These are phyloP conservation scores for Mucor saturninus DNA, from an alignment of 371 early-diverging fungal genomes.

Conservation along the genomic window DNA sequence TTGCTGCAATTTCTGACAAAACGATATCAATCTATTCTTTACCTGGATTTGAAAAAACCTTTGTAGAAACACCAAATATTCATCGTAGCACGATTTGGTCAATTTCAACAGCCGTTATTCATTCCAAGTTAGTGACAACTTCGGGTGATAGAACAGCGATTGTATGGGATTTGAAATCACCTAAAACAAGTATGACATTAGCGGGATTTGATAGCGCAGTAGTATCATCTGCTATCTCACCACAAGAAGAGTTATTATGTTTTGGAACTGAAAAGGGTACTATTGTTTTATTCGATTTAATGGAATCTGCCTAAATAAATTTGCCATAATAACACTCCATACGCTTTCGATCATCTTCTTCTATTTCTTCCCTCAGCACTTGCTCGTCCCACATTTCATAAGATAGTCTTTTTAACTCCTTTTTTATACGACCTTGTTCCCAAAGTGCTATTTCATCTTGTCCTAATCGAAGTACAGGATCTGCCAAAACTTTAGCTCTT, in stretches of 20 bases:
- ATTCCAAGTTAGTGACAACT: slow-evolving; percentile 63
- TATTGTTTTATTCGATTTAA: slow-evolving; percentile 23
- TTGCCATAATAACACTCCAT: not conserved
- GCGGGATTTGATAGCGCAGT: slow-evolving; percentile 34
- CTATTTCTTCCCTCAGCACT: slow-evolving; percentile 4
- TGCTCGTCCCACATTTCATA: slow-evolving; percentile 17
- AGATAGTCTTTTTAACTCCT: slow-evolving; percentile 4
- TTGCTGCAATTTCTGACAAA: slow-evolving; percentile 14
- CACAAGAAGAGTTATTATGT: slow-evolving; percentile 24
- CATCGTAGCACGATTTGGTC: slow-evolving; percentile 32
- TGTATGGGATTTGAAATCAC: slow-evolving; percentile 69
- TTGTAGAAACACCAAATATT: slow-evolving; percentile 21
- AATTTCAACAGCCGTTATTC: slow-evolving; percentile 22
- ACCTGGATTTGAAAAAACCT: slow-evolving; percentile 23
- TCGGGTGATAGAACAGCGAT: slow-evolving; percentile 74
- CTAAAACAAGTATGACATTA: slow-evolving; percentile 15
- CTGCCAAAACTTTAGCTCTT: slow-evolving; percentile 23
- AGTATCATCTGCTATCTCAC: slow-evolving; percentile 19
- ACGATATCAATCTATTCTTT: slow-evolving; percentile 21
- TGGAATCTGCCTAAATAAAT: slow-evolving; percentile 27
- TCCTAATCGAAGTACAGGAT: slow-evolving; percentile 21
- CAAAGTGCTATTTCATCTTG: slow-evolving; percentile 26
- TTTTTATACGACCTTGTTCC: slow-evolving; percentile 18
- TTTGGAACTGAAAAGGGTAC: slow-evolving; percentile 31
- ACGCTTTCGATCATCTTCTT: slow-evolving; percentile 6